Evolutionary conservation across 331 rosid species (phyloP).

Genomic region (Quercus phellos): DNA sequence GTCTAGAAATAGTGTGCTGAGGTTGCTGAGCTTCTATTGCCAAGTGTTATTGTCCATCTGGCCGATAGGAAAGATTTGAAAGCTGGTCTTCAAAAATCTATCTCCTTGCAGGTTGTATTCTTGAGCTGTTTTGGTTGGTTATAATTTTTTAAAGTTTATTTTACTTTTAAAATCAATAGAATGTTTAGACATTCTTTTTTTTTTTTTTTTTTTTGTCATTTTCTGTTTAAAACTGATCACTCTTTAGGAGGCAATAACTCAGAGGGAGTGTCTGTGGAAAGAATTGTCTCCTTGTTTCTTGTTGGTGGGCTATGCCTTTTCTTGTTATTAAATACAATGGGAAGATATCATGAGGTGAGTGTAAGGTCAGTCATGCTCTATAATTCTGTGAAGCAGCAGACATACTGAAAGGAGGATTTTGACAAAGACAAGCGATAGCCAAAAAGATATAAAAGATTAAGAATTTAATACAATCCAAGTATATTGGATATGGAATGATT

Average conservation of each 20-base stretch:
- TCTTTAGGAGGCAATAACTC: not conserved
- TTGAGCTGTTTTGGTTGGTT: conserved; percentile 4
- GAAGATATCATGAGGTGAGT: not conserved
- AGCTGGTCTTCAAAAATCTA: conserved; percentile 54
- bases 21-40: conserved; percentile 82
- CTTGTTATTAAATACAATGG: not conserved
- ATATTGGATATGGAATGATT: not conserved
- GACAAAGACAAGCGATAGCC: not conserved
- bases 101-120: conserved; percentile 61
- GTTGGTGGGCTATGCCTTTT: not conserved
- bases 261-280: not conserved
- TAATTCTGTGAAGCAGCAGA: not conserved
- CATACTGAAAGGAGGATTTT: not conserved
- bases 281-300: not conserved
- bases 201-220: too few relatives aligned
- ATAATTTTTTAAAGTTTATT: not conserved
- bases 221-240: not conserved
- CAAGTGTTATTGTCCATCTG: conserved; percentile 65
- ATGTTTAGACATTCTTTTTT: not conserved
- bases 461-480: not conserved
- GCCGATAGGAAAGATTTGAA: conserved; percentile 70
- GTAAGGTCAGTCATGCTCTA: not conserved
- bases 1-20: conserved; percentile 82
- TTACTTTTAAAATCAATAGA: not conserved
- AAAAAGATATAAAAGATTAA: not conserved